Evolutionary conservation across 2,329 filamentous ascomycete genomes (phyloP).

Genomic region (Lasiodiplodia hormozganensis): DNA sequence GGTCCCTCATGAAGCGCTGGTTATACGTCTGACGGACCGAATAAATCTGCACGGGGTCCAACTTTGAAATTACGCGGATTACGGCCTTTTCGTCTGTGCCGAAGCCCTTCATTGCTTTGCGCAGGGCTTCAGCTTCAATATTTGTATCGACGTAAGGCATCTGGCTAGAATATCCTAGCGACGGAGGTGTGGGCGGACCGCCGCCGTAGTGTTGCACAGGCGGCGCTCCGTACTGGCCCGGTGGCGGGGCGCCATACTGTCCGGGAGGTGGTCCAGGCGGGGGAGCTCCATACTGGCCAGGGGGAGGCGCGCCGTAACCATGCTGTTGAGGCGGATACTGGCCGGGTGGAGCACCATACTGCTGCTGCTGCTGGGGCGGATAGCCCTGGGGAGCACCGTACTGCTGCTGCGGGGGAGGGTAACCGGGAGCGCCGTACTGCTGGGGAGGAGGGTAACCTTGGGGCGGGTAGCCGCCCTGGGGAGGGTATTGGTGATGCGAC

Average conservation of each 20-base stretch:
- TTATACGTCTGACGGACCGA: conserved; percentile 66
- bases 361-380: conserved; percentile 30
- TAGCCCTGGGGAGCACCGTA: conserved; percentile 36
- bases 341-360: conserved; percentile 32
- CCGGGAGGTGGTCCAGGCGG: conserved; percentile 32
- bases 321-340: conserved; percentile 43
- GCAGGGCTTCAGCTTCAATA: conserved; percentile 72
- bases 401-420: conserved; percentile 15
- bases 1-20: conserved; percentile 67
- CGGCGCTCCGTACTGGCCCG: conserved; percentile 47
- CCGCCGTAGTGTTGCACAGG: conserved; percentile 40
- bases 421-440: conserved; percentile 27
- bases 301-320: conserved; percentile 41
- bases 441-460: conserved; percentile 40
- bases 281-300: conserved; percentile 48
- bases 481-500: conserved; percentile 40
- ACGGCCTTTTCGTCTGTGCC: conserved; percentile 85
- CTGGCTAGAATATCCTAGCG: conserved; percentile 77
- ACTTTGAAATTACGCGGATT: conserved; percentile 71
- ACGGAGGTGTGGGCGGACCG: conserved; percentile 64
- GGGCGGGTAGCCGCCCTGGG: conserved; percentile 40
- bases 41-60: conserved; percentile 80
- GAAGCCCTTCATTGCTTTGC: conserved; percentile 90
- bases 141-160: conserved; percentile 69
- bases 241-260: conserved; percentile 37